Percentiles rank a stretch among this genome's conserved stretches.
Conservation (phyloP, 805 yeast genomes). For the Wickerhamomyces bovis region DNA sequence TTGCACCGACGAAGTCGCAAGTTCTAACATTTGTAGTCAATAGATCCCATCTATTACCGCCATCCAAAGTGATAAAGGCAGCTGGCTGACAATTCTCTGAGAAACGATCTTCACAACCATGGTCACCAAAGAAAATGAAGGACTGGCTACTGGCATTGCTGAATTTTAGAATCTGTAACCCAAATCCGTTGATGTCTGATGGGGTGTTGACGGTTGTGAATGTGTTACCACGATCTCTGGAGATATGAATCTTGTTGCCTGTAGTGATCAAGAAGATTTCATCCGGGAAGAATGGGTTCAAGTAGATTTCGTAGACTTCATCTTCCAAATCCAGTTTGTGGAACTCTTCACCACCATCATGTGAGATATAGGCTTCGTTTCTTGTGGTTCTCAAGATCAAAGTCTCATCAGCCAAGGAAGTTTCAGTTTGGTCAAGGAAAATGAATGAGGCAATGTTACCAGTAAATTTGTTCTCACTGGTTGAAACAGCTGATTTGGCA, state of each 20-base stretch:
- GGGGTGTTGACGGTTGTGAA: constrained; percentile 34
- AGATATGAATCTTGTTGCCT: constrained; percentile 36
- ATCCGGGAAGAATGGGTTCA: constrained; percentile 55
- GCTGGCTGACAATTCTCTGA: constrained; percentile 40
- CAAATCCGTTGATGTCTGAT: constrained; percentile 40
- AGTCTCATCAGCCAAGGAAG: constrained; percentile 48
- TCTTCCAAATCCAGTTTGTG: constrained; percentile 19
- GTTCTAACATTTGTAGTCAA: constrained; percentile 43
- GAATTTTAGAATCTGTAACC: constrained; percentile 51
- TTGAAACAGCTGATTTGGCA: constrained; percentile 20
- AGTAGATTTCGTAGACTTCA: constrained; percentile 41
- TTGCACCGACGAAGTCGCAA: constrained; percentile 61
- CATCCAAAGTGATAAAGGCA: constrained; percentile 58
- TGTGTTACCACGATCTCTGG: constrained; percentile 57
- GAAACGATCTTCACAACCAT: constrained; percentile 37
- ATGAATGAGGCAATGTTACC: constrained; percentile 49
- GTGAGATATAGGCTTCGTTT: constrained; percentile 55
- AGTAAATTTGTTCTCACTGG: constrained; percentile 37
- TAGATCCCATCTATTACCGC: constrained; percentile 55
- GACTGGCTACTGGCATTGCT: constrained; percentile 44
- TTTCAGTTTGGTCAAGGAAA: constrained; percentile 42
- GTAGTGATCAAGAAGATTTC: constrained; percentile 25
- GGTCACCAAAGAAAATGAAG: constrained; percentile 65
- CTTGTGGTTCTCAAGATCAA: constrained; percentile 51
- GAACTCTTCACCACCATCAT: constrained; percentile 33